Percentiles rank a stretch among this genome's conserved stretches.
phyloP scores from a whole-genome alignment of 2,329 filamentous ascomycete genomes.

The Neofusicoccum ribis region DNA sequence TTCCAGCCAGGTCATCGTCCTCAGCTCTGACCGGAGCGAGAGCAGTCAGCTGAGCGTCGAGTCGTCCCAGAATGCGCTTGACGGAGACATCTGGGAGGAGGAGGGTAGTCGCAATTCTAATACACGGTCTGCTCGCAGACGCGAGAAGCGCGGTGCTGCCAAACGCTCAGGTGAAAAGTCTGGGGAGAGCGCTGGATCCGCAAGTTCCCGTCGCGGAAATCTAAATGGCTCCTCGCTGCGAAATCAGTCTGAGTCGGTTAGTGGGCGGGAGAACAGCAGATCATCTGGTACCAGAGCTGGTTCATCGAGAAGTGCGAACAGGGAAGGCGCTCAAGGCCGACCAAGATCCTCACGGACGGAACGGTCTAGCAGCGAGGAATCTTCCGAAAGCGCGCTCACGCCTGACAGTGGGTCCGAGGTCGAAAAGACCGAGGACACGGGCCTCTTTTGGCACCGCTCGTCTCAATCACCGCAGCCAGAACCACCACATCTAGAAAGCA shows the following conservation, averaged over 20 bases:
- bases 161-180: background rate
- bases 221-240: conserved; percentile 41
- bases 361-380: conserved; percentile 24
- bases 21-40: conserved; percentile 24
- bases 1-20: conserved; percentile 24
- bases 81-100: conserved; percentile 49
- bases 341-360: background rate
- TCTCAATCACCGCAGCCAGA: conserved; percentile 27
- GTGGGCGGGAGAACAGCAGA: conserved; percentile 23
- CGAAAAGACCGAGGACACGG: conserved; percentile 30
- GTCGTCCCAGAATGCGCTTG: conserved; percentile 24
- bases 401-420: background rate
- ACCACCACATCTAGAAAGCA: conserved; percentile 26
- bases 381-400: conserved; percentile 33
- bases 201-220: conserved; percentile 40
- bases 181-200: background rate
- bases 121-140: background rate
- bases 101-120: conserved; percentile 40
- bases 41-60: background rate
- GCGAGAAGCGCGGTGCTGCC: background rate
- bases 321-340: background rate
- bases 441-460: conserved; percentile 37
- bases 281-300: background rate
- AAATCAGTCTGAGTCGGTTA: conserved; percentile 25
- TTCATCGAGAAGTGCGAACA: background rate